Percentiles rank a stretch among this genome's conserved stretches.
These are phyloP conservation scores for Fraxinus americana DNA, from an alignment of 257 asterid species.

Conservation along the genomic window DNA sequence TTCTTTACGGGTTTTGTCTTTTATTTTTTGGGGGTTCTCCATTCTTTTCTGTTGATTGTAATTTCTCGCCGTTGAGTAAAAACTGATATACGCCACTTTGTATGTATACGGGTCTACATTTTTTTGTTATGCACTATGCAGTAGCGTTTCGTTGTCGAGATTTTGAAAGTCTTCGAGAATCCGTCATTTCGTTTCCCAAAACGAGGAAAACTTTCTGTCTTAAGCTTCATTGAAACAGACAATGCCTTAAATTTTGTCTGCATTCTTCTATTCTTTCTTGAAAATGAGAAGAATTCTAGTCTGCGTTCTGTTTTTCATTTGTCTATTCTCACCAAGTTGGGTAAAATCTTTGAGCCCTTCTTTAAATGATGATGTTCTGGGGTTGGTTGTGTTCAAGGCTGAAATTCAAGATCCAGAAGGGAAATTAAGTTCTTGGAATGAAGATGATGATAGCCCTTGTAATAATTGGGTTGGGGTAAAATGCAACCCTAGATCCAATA, in stretches of 20 bases:
- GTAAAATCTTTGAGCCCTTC: slow-evolving; percentile 66
- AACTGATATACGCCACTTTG: not conserved
- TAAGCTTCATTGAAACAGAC: slow-evolving; percentile 2
- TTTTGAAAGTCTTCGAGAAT: slow-evolving; percentile 2
- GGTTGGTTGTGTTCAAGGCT: slow-evolving; percentile 86
- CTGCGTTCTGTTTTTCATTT: slow-evolving; percentile 31
- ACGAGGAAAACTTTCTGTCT: slow-evolving; percentile 1
- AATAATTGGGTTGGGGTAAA: slow-evolving; percentile 73
- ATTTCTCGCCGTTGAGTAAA: slow-evolving; percentile 29
- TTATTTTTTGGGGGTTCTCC: not conserved
- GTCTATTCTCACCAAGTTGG: slow-evolving; percentile 37
- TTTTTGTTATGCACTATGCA: not conserved
- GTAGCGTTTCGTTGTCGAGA: slow-evolving; percentile 1
- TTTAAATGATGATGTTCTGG: slow-evolving; percentile 87
- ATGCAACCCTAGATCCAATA: slow-evolving; percentile 90
- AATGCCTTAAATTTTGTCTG: slow-evolving; percentile 30
- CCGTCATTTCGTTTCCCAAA: not conserved
- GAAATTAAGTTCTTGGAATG: slow-evolving; percentile 81
- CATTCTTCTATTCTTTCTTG: slow-evolving; percentile 9
- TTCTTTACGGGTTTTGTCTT: slow-evolving; percentile 11
- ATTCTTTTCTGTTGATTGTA: slow-evolving; percentile 17
- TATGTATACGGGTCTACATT: slow-evolving; percentile 7
- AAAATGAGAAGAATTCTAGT: slow-evolving; percentile 58
- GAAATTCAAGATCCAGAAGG: slow-evolving; percentile 78
- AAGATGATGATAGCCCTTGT: slow-evolving; percentile 87